These are phyloP conservation scores for Cudoniella acicularis DNA, from an alignment of 495 filamentous ascomycete species.

Conservation along the genomic window DNA sequence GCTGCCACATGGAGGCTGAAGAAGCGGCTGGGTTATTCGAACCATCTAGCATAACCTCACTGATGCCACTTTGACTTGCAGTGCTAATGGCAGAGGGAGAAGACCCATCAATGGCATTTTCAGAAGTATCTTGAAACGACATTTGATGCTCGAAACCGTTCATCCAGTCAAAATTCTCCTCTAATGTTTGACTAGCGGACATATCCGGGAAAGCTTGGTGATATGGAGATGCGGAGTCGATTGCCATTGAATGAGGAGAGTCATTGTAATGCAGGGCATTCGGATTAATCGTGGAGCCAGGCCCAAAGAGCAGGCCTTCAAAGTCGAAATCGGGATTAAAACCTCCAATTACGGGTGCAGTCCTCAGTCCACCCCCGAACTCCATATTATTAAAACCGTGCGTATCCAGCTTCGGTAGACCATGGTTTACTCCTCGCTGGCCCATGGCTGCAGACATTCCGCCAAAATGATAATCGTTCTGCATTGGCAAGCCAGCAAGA, in stretches of 20 bases:
- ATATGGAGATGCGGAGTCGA: constrained; percentile 75
- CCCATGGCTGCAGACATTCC: constrained; percentile 68
- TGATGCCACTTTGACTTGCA: constrained; percentile 85
- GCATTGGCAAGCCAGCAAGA: constrained; percentile 60
- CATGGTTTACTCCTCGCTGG: constrained; percentile 59
- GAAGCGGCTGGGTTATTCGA: constrained; percentile 57
- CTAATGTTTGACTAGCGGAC: constrained; percentile 53
- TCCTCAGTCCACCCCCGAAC: constrained; percentile 63
- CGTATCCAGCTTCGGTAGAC: constrained; percentile 81
- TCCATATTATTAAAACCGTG: constrained; percentile 61
- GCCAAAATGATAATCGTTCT: constrained; percentile 60
- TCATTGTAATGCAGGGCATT: constrained; percentile 91
- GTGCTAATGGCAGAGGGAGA: constrained; percentile 94
- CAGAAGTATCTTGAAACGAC: constrained; percentile 62
- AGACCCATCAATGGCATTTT: constrained; percentile 83
- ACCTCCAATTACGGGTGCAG: constrained; percentile 68
- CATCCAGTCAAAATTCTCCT: constrained; percentile 86
- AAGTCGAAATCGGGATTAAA: constrained; percentile 73
- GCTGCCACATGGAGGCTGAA: constrained; percentile 58
- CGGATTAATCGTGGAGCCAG: constrained; percentile 74
- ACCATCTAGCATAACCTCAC: constrained; percentile 87
- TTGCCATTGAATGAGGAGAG: constrained; percentile 67
- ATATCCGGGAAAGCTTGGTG: constrained; percentile 61
- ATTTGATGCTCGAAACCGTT: constrained; percentile 74
- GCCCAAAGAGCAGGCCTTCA: constrained; percentile 66